Evolutionary conservation across 495 filamentous ascomycete species (phyloP).

Genomic region (Hypoxylon fragiforme): DNA sequence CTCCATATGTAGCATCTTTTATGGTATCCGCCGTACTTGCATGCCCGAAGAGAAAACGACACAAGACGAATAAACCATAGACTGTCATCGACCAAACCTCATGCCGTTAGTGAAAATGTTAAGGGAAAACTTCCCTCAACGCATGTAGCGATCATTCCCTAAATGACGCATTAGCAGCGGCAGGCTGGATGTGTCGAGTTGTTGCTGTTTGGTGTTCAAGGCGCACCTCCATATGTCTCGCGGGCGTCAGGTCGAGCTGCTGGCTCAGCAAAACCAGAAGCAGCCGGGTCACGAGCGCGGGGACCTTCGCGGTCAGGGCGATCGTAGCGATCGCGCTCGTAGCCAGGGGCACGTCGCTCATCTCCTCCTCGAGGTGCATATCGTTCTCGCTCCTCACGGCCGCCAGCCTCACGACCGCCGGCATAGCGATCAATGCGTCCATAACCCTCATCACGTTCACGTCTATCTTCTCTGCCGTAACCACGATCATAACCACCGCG

Average conservation of each 20-base stretch:
- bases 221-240: slow-evolving; percentile 59
- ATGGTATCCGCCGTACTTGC: slow-evolving; percentile 36
- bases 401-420: no score
- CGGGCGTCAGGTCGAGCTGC: slow-evolving; percentile 65
- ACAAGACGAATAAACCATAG: slow-evolving; percentile 20
- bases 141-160: slow-evolving; percentile 27
- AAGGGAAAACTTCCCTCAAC: slow-evolving; percentile 10
- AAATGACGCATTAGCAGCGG: slow-evolving; percentile 30
- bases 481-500: slow-evolving; percentile 50
- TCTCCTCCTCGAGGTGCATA: slow-evolving; percentile 48
- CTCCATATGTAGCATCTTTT: slow-evolving; percentile 38
- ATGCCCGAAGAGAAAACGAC: slow-evolving; percentile 33
- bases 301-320: slow-evolving; percentile 52
- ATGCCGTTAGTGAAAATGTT: slow-evolving; percentile 8
- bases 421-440: slow-evolving; percentile 46
- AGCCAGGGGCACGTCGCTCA: slow-evolving; percentile 56
- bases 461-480: slow-evolving; percentile 65
- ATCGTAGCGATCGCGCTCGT: slow-evolving; percentile 60
- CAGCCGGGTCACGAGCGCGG: slow-evolving; percentile 52
- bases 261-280: slow-evolving; percentile 59
- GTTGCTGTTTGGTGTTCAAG: slow-evolving; percentile 20
- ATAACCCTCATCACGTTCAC: slow-evolving; percentile 56
- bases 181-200: slow-evolving; percentile 12
- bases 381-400: slow-evolving; percentile 49
- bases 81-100: slow-evolving; percentile 16